Conservation (phyloP, 306 rosid species). For the cucumber (Cucumis sativus) region DNA sequence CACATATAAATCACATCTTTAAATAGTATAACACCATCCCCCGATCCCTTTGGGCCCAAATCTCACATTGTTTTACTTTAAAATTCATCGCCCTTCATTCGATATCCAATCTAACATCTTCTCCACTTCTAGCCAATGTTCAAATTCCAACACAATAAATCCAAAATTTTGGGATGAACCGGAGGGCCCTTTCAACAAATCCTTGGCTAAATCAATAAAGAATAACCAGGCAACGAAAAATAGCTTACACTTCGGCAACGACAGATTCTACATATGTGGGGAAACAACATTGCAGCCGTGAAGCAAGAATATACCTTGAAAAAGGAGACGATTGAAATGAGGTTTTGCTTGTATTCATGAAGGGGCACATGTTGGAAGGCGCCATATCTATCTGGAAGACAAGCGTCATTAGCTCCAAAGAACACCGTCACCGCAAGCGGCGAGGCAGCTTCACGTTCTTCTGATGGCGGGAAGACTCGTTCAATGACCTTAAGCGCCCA, state of each 20-base stretch:
- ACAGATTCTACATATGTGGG: background rate
- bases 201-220: background rate
- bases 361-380: slow-evolving; percentile 76
- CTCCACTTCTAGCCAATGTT: background rate
- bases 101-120: background rate
- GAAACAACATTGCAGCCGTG: background rate
- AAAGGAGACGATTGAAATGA: slow-evolving; percentile 45
- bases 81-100: background rate
- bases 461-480: slow-evolving; percentile 36
- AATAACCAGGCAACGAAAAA: background rate
- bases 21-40: background rate
- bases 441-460: background rate
- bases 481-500: slow-evolving; percentile 71
- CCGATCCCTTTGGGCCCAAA: background rate
- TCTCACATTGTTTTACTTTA: background rate
- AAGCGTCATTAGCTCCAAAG: slow-evolving; percentile 91
- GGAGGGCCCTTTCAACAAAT: background rate
- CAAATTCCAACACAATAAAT: background rate
- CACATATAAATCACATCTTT: background rate
- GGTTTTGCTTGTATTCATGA: slow-evolving; percentile 53
- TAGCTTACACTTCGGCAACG: background rate
- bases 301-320: slow-evolving; percentile 40
- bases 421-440: slow-evolving; percentile 59
- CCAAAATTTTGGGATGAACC: background rate
- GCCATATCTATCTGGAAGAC: slow-evolving; percentile 49